A percentile compares a stretch with the other conserved stretches of the same genome.
Conservation (phyloP, 306 rosid genomes). For the Cucurbita argyrosperma region DNA sequence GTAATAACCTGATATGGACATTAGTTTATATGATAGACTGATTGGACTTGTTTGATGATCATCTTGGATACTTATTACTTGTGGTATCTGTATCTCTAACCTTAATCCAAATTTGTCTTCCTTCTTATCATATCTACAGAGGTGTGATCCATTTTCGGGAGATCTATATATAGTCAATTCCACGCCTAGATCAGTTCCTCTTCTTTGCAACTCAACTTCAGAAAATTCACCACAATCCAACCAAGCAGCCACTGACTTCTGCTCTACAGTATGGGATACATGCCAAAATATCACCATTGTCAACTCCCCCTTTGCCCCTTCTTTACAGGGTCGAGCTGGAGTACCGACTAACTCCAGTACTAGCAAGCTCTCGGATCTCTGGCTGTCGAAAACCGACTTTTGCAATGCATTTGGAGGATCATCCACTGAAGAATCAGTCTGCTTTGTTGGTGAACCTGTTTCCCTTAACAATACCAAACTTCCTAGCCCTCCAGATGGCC, state of each 20-base stretch:
- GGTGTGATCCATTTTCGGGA: conserved; percentile 80
- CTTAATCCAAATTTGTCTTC: not conserved
- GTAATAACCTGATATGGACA: not conserved
- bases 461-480: conserved; percentile 27
- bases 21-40: not conserved
- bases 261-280: conserved; percentile 69
- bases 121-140: conserved; percentile 23
- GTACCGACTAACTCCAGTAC: conserved; percentile 24
- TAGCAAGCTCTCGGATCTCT: conserved; percentile 42
- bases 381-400: conserved; percentile 73
- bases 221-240: conserved; percentile 58
- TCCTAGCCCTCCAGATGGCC: conserved; percentile 34
- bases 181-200: conserved; percentile 51
- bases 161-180: conserved; percentile 45
- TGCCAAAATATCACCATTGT: conserved; percentile 56
- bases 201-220: conserved; percentile 69
- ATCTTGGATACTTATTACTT: not conserved
- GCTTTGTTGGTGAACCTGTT: conserved; percentile 70
- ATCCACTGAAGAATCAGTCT: conserved; percentile 42
- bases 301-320: conserved; percentile 78
- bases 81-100: not conserved
- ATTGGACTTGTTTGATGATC: not conserved
- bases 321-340: conserved; percentile 49
- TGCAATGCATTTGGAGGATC: conserved; percentile 73
- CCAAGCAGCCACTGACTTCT: conserved; percentile 31